A percentile compares a stretch with the other conserved stretches of the same genome.
These are phyloP conservation scores for Phaeosphaeria sp. DNA, from an alignment of 2,329 filamentous ascomycete species.

Conservation along the genomic window DNA sequence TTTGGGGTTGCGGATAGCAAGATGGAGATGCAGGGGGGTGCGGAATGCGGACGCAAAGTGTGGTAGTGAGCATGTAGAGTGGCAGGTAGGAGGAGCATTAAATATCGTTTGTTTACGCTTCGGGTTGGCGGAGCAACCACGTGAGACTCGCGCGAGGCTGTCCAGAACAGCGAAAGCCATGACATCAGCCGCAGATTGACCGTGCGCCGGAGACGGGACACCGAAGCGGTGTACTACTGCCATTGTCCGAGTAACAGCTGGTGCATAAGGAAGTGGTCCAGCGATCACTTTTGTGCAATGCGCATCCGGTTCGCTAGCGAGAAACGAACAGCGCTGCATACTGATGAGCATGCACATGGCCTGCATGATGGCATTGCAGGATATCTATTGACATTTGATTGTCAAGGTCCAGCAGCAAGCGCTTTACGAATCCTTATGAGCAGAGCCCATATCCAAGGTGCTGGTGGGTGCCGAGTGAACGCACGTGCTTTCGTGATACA, in stretches of 20 bases:
- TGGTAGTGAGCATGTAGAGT: conserved; percentile 20
- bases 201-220: conserved; percentile 13
- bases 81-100: conserved; percentile 36
- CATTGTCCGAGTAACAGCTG: background rate
- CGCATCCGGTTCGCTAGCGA: background rate
- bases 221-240: background rate
- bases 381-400: background rate
- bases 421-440: background rate
- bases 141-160: conserved; percentile 16
- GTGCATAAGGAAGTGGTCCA: background rate
- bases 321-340: background rate
- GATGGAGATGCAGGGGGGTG: conserved; percentile 22
- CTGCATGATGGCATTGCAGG: background rate
- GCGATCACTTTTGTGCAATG: background rate
- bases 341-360: background rate
- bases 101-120: conserved; percentile 45
- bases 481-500: background rate
- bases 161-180: conserved; percentile 18
- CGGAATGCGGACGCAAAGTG: conserved; percentile 17
- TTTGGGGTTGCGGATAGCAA: conserved; percentile 21
- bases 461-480: background rate
- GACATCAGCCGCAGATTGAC: conserved; percentile 35
- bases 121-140: conserved; percentile 39
- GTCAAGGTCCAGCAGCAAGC: background rate
- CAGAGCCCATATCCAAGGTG: too few species aligned